Base-by-base conservation (phyloP, 768 basidiomycete species). In the Tephrocybe sp. region DNA sequence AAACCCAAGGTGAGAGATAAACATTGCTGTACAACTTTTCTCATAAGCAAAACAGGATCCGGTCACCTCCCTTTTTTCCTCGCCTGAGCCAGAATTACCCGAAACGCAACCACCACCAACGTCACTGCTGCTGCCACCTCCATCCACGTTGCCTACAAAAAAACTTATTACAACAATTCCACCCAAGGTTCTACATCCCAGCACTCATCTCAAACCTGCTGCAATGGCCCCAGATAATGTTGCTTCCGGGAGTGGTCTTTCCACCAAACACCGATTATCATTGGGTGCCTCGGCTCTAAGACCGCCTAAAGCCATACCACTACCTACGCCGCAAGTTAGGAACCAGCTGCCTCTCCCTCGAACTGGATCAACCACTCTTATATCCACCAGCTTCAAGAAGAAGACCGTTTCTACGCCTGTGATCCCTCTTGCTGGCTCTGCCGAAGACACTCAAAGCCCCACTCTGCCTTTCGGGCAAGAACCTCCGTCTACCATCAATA, bases 231-330 rank as follows among this genome's bases (percentile, higher is more conserved):
- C 54, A 11, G 47, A 57, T 15, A 45, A 47, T 15, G 16, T 49
- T n/a, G 35, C 62, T 5, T 44, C 58, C 36, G 65, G 64, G 27
- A 73, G 69, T 49, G 69, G 71, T 9, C 69, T 83, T 24, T 67
- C 72, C 28, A 83, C 79, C 1, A 83, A 82, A 57, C 74, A 79
- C 44, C 71, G 78, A 5, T 58, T 83, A 5, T 67, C 70, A 21
- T 69, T 71, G 35, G 68, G 66, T 9, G 73, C 76, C 12, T 60
- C 72, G 19, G 66, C 61, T 8, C 71, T 68, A 18, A 57, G 62
- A 11, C 54, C 54, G 2, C 72, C 78, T 0, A 80, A 70, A 55
- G 63, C 65, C 13, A 44, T 64, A 6, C 21, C 58, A 22, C 44
- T 52, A 19, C 46, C 58, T 12, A 44, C 21, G 22, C 16, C 53